These are phyloP conservation scores for Teratosphaeria gauchensis DNA, from an alignment of 2,329 filamentous ascomycete genomes.

Conservation along the genomic window DNA sequence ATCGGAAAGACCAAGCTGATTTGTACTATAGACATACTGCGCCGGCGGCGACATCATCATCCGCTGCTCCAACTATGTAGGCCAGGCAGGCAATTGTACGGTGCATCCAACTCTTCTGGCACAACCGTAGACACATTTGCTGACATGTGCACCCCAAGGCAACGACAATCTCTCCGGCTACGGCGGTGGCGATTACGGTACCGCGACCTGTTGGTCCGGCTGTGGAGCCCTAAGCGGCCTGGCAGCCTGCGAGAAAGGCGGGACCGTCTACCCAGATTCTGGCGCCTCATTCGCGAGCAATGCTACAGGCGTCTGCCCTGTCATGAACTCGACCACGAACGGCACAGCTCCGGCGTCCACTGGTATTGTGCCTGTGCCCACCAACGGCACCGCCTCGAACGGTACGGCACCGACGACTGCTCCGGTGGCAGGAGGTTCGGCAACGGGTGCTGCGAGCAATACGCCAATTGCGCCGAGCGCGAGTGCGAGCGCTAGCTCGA, in stretches of 20 bases:
- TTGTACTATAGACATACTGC: too few species aligned
- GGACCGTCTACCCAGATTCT: slow-evolving; percentile 1
- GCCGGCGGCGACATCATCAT: slow-evolving; percentile 6
- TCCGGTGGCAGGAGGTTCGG: neutral
- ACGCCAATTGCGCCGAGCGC: neutral
- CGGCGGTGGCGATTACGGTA: neutral
- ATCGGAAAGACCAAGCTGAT: too few species aligned
- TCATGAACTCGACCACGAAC: neutral
- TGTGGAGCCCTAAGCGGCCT: slow-evolving; percentile 1
- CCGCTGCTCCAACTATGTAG: slow-evolving; percentile 2
- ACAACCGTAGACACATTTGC: neutral
- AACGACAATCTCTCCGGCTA: slow-evolving; percentile 6
- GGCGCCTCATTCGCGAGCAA: neutral
- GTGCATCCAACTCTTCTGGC: neutral
- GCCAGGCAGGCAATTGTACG: slow-evolving; percentile 3
- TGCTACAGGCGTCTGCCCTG: neutral
- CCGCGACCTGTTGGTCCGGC: neutral
- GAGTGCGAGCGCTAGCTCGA: neutral
- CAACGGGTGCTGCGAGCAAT: neutral
- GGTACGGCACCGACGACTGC: neutral
- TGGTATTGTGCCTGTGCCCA: too few species aligned
- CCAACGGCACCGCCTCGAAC: neutral
- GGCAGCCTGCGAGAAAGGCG: slow-evolving; percentile 4
- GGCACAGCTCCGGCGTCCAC: too few species aligned
- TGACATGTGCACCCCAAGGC: neutral